Conservation (phyloP, 371 early-diverging fungal genomes). For the Gilbertella persicaria region DNA sequence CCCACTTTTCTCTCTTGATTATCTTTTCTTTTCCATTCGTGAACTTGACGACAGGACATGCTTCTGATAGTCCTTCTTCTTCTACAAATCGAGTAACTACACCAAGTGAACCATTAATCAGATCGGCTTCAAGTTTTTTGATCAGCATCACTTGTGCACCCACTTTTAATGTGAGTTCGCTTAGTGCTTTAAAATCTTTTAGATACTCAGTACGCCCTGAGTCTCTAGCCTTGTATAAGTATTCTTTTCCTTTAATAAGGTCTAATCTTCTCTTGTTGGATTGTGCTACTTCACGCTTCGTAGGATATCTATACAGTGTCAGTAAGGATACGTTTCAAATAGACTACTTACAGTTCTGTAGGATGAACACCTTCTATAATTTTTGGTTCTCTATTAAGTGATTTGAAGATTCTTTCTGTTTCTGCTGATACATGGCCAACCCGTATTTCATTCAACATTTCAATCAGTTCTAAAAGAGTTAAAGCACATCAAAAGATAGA, state of each 20-base stretch:
- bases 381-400: constrained; percentile 53
- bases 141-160: constrained; percentile 89
- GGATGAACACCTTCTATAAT: constrained; percentile 66
- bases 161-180: constrained; percentile 63
- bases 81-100: constrained; percentile 59
- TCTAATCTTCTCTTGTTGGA: constrained; percentile 64
- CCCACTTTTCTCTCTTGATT: constrained; percentile 57
- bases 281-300: constrained; percentile 69
- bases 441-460: constrained; percentile 70
- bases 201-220: constrained; percentile 42
- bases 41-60: constrained; percentile 48
- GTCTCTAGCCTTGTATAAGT: constrained; percentile 38
- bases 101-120: constrained; percentile 90
- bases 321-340: background rate
- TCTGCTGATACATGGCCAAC: constrained; percentile 56
- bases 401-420: constrained; percentile 47
- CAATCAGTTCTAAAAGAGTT: constrained; percentile 45
- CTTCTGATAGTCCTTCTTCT: background rate
- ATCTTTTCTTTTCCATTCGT: constrained; percentile 42
- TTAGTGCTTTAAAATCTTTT: constrained; percentile 56
- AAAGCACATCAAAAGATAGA: background rate
- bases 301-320: constrained; percentile 45
- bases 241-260: constrained; percentile 44
- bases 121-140: constrained; percentile 66
- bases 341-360: constrained; percentile 71